These are phyloP conservation scores for Eucalyptus viminalis DNA, from an alignment of 345 rosid genomes.

Conservation along the genomic window DNA sequence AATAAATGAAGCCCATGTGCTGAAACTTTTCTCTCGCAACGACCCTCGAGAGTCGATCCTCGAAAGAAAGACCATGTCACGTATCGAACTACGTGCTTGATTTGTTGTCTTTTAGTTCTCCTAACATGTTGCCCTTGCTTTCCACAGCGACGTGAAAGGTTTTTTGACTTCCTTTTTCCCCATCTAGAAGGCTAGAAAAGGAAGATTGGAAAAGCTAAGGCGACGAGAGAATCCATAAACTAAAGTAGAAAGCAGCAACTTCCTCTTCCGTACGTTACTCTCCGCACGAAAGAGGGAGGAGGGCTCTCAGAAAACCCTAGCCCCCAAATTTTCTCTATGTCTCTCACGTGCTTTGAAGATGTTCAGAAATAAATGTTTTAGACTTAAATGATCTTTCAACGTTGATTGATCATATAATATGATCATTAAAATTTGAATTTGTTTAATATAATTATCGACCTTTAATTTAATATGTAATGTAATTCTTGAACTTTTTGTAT, in stretches of 20 bases:
- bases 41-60: not conserved
- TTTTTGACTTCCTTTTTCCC: not conserved
- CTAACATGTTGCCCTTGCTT: not conserved
- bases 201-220: not conserved
- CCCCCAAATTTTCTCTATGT: not conserved
- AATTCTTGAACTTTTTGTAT: not conserved
- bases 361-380: not conserved
- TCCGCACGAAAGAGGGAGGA: not conserved
- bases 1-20: not conserved
- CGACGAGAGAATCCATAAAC: not conserved
- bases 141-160: not conserved
- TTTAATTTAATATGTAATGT: not conserved
- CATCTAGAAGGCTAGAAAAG: not conserved
- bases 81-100: not conserved
- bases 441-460: not conserved
- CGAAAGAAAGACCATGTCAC: not conserved
- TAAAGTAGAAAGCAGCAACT: not conserved
- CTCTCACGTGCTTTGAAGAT: not conserved
- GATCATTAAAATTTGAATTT: not conserved
- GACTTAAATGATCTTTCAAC: not conserved
- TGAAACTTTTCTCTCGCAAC: not conserved
- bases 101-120: not conserved
- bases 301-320: not conserved
- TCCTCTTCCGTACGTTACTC: not conserved
- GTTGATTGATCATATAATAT: not conserved